Evolutionary conservation across 2,329 filamentous ascomycete species (phyloP).

Genomic region (Pestalotiopsis sp.): DNA sequence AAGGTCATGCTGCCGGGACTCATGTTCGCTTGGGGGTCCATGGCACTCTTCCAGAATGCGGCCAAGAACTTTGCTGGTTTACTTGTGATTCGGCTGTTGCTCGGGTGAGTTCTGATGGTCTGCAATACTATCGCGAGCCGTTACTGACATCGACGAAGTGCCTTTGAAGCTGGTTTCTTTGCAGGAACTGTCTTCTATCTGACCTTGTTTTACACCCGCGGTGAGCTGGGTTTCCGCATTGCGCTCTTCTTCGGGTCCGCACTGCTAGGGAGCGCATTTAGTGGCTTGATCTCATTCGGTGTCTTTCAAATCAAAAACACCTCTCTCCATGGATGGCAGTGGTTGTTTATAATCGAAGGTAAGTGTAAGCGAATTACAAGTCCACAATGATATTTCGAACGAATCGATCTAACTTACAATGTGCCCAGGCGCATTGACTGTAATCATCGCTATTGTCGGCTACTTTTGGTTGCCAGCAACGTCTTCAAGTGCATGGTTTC

Average conservation of each 20-base stretch:
- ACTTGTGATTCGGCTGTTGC: slow-evolving; percentile 50
- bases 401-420: background rate
- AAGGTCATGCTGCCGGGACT: slow-evolving; percentile 38
- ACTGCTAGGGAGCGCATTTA: slow-evolving; percentile 24
- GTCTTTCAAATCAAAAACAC: slow-evolving; percentile 22
- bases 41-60: slow-evolving; percentile 50
- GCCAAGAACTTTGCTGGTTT: slow-evolving; percentile 50
- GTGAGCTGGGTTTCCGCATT: slow-evolving; percentile 22
- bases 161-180: slow-evolving; percentile 56
- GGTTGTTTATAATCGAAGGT: slow-evolving; percentile 30
- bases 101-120: slow-evolving; percentile 32
- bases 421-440: slow-evolving; percentile 2
- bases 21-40: slow-evolving; percentile 51
- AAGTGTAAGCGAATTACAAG: background rate
- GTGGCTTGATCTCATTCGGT: slow-evolving; percentile 27
- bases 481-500: slow-evolving; percentile 42
- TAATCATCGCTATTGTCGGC: background rate
- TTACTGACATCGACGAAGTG: slow-evolving; percentile 4
- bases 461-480: slow-evolving; percentile 37
- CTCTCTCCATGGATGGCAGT: slow-evolving; percentile 5
- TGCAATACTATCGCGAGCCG: background rate
- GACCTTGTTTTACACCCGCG: slow-evolving; percentile 18
- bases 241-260: slow-evolving; percentile 14
- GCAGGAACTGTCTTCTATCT: slow-evolving; percentile 56
- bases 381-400: no score